phyloP scores from a whole-genome alignment of 495 filamentous ascomycete genomes.

The Jackrogersella minutella region DNA sequence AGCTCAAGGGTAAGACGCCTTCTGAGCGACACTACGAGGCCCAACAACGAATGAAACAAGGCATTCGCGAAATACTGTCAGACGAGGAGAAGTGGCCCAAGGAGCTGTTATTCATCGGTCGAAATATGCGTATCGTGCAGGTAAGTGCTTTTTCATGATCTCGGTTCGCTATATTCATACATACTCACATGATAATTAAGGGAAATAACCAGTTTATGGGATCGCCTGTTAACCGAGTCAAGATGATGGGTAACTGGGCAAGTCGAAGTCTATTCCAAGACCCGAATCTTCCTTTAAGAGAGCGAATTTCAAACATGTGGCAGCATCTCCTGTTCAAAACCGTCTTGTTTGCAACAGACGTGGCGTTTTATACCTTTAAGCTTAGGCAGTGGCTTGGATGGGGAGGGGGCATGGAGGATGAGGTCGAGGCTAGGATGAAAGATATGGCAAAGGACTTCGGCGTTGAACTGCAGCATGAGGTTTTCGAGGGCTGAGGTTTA shows the following conservation, averaged over 20 bases:
- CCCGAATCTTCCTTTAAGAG: slow-evolving; percentile 47
- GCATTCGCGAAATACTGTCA: slow-evolving; percentile 81
- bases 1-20: slow-evolving; percentile 63
- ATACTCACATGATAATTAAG: slow-evolving; percentile 12
- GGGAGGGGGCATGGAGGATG: slow-evolving; percentile 91
- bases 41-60: slow-evolving; percentile 83
- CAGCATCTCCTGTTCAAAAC: slow-evolving; percentile 80
- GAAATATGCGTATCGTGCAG: slow-evolving; percentile 91
- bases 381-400: slow-evolving; percentile 74
- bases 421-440: slow-evolving; percentile 86
- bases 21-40: slow-evolving; percentile 79
- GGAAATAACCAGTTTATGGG: slow-evolving; percentile 76
- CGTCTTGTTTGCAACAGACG: slow-evolving; percentile 79
- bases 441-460: slow-evolving; percentile 89
- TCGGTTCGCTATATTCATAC: not conserved
- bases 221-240: slow-evolving; percentile 91
- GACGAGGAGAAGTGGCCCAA: slow-evolving; percentile 94
- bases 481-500: slow-evolving; percentile 80
- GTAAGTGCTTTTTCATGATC: slow-evolving; percentile 8
- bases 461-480: slow-evolving; percentile 83
- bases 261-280: slow-evolving; percentile 77
- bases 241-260: slow-evolving; percentile 93
- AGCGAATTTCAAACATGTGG: slow-evolving; percentile 63
- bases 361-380: slow-evolving; percentile 83
- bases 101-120: slow-evolving; percentile 93